These are phyloP conservation scores for Candida pini DNA, from an alignment of 805 yeast species.

Conservation along the genomic window DNA sequence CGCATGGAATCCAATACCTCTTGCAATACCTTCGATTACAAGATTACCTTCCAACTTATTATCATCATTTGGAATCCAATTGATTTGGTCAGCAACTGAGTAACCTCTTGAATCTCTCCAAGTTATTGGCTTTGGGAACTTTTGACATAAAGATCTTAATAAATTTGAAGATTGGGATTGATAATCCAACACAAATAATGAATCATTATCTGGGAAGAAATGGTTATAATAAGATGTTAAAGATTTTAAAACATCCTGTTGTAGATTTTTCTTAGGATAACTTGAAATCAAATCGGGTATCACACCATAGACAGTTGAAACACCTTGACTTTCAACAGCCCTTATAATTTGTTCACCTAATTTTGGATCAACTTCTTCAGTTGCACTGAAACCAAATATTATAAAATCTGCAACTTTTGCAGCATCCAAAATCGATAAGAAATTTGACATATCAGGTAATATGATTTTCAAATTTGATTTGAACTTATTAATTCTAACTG, in stretches of 20 bases:
- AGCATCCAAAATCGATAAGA: conserved; percentile 72
- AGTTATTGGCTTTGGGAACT: conserved; percentile 72
- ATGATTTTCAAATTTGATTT: conserved; percentile 71
- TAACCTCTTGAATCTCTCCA: conserved; percentile 97
- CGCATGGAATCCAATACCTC: conserved; percentile 81
- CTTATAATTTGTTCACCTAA: conserved; percentile 88
- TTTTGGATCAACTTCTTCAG: conserved; percentile 69
- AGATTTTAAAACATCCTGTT: conserved; percentile 61
- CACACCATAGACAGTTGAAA: conserved; percentile 74
- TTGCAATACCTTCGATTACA: conserved; percentile 72
- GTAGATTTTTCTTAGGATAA: conserved; percentile 71
- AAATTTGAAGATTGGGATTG: conserved; percentile 67
- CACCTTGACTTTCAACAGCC: conserved; percentile 88
- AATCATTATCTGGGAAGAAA: conserved; percentile 77
- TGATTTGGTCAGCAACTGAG: conserved; percentile 63
- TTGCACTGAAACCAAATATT: conserved; percentile 83
- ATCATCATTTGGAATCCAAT: conserved; percentile 31
- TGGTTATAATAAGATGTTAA: conserved; percentile 62
- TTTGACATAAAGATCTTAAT: conserved; percentile 74
- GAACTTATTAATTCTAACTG: conserved; percentile 55
- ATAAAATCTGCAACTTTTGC: conserved; percentile 88
- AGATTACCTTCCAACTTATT: conserved; percentile 34
- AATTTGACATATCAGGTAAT: conserved; percentile 61
- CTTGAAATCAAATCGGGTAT: conserved; percentile 65
- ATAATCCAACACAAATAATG: conserved; percentile 64